Base-by-base conservation (phyloP, 495 filamentous ascomycete species). In the Pyronema domesticum region DNA sequence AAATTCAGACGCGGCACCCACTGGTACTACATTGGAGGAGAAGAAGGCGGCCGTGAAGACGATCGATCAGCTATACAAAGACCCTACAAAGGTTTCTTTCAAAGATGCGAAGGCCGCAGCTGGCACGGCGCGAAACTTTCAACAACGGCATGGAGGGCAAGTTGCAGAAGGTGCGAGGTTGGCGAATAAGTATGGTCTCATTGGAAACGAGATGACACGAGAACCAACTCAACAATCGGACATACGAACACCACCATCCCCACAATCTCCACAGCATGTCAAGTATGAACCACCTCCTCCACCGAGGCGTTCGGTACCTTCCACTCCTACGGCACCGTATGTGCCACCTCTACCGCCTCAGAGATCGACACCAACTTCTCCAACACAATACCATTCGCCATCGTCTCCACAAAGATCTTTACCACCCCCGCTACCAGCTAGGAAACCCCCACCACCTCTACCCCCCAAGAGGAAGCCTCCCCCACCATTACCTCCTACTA, bases 111-210 rank as follows among this genome's bases (percentile, higher is more conserved):
- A 64, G 51, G 65, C 65, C 46, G 74, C 80, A 14, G 74, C 74
- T 3, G 71, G 71, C n/a, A 80, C 82, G 19, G 71, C 76, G 9
- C 79, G 79, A 51, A 84, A 80, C 58, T 86, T 89, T 62, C 80
- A 82, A 17, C 78, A 85, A 65, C 58, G 80, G 46, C 82, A 87
- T 65, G 78, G 78, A 5, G 82, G 81, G 23, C 80, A 87, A 62
- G 79, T 87, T 6, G 74, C 80, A 2, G 69, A 76, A 7, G 85
- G 83, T 0, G 72, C 75, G 65, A 70, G 76, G 61, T 73, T 72
- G n/a, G 76, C 79, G 11, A 74, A 73, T 46, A 72, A 70, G 37
- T 43, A 14, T 14, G 52, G 52, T n/a, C 15, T 54, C 3, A 53
- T 53, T 13, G 39, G 39, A 42, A 42, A 42, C 11, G 39, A 17